Evolutionary conservation across 352 stramenopile species (phyloP).

Genomic region (Pythium monospermum): DNA sequence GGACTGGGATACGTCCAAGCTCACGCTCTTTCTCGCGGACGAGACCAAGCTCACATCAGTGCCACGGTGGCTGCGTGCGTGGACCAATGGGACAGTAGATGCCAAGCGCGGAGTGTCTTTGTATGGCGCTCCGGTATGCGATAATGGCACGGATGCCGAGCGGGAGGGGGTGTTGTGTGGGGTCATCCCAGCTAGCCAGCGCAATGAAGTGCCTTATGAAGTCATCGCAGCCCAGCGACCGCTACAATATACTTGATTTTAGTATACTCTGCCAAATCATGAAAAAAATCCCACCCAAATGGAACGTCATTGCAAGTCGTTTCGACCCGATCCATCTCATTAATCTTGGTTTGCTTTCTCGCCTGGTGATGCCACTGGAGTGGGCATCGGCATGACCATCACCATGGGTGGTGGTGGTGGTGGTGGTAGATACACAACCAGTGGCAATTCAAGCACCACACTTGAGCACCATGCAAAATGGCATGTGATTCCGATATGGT

Average conservation of each 20-base stretch:
- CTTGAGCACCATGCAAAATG: background rate
- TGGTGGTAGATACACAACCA: background rate
- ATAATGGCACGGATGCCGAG: background rate
- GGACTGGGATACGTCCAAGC: background rate
- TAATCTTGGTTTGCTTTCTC: too few relatives aligned
- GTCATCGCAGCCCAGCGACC: slow-evolving; percentile 1
- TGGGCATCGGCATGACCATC: background rate
- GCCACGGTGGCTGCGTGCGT: background rate
- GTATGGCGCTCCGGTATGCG: background rate
- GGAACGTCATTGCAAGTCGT: too few relatives aligned
- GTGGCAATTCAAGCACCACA: slow-evolving; percentile 3
- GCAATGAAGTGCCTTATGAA: background rate
- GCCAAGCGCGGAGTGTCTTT: background rate
- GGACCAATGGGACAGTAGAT: background rate
- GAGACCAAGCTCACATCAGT: background rate
- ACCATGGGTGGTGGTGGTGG: too few relatives aligned
- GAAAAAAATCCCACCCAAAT: too few relatives aligned
- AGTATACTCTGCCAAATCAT: too few relatives aligned
- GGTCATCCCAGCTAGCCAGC: background rate
- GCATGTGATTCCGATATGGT: slow-evolving; percentile 8
- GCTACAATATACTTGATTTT: too few relatives aligned
- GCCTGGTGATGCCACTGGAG: too few relatives aligned
- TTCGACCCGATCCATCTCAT: too few relatives aligned
- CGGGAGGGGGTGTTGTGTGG: background rate
- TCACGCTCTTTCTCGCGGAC: background rate